phyloP scores from a whole-genome alignment of 2,329 filamentous ascomycete genomes.

The Orbilia oligospora region DNA sequence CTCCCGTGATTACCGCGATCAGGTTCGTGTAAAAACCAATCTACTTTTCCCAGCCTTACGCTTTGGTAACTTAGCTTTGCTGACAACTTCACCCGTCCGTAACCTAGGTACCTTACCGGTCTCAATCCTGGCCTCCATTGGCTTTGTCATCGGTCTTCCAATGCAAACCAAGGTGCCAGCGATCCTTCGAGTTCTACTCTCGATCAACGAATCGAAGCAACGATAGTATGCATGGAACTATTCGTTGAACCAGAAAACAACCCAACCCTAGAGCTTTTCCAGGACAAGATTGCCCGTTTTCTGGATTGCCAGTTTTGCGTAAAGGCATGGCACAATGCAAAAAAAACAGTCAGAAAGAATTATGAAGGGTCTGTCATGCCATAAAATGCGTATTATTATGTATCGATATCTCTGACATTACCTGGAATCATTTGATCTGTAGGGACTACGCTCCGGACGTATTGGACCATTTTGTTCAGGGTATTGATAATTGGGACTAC shows the following conservation, averaged over 20 bases:
- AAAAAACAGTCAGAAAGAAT: conserved; percentile 62
- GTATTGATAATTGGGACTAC: conserved; percentile 55
- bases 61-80: background rate
- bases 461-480: conserved; percentile 53
- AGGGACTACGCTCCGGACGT: conserved; percentile 54
- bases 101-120: conserved; percentile 60
- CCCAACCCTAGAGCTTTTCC: conserved; percentile 62
- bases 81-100: background rate
- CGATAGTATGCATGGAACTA: conserved; percentile 62
- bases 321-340: conserved; percentile 63
- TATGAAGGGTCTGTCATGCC: conserved; percentile 61
- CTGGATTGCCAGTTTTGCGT: conserved; percentile 63
- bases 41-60: background rate
- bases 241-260: conserved; percentile 63
- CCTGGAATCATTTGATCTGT: conserved; percentile 30
- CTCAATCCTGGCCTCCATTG: conserved; percentile 63
- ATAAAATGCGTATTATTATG: background rate
- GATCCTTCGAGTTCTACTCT: conserved; percentile 23
- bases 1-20: conserved; percentile 45
- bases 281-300: conserved; percentile 61
- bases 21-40: conserved; percentile 40
- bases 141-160: conserved; percentile 62
- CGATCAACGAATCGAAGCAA: conserved; percentile 60
- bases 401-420: background rate
- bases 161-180: conserved; percentile 37